Evolutionary conservation across 169 alveolate species (phyloP), one percentile per base, ranked within the genome.

Genomic region (Cryptosporidium xiaoi): DNA sequence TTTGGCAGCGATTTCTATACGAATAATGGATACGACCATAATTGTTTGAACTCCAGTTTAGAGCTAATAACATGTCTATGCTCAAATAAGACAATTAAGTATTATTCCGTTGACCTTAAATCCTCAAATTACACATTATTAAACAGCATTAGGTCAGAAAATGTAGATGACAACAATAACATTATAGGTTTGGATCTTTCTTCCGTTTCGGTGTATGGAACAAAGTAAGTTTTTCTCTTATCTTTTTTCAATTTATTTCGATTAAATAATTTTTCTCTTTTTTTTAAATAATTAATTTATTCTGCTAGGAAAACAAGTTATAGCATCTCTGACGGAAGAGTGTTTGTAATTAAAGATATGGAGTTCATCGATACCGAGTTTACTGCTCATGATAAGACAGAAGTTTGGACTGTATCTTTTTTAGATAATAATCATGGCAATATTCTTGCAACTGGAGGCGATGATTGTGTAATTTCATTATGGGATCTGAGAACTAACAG

Each of bases 241-340:
- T 10, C n/a, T 56, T 56, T 24, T 1, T 6, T 20, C 33, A 62
- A 62, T 62, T 27, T n/a, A 27, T 20, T 13, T 62, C 6, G 0
- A 27, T 20, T 62, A 27, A 62, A 27, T 20, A 13, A 5, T 7
- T 6, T 27, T 62, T 27, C 6, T 0, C 44, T 44, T 31, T 71
- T 31, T 1, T 66, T 31, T 20, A n/a, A 68, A 40, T 24, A 24
- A 24, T 40, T 8, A 0, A 8, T 51, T 55, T 4, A 36, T 20
- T 10, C 31, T 10, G 6, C 56, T 56, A 71, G 84, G 44, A 56
- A 50, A 77, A 62, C 87, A 18, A 55, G 87, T 3, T 77, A 44
- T 77, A 77, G 87, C 31, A 60, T 77, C 46, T 77, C 87, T 31
- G 87, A 77, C 33, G 87, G 87, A 48, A 77, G 87, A 60, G 87